These are phyloP conservation scores for Saprolegnia parasitica DNA, from an alignment of 352 stramenopile species.

Conservation along the genomic window DNA sequence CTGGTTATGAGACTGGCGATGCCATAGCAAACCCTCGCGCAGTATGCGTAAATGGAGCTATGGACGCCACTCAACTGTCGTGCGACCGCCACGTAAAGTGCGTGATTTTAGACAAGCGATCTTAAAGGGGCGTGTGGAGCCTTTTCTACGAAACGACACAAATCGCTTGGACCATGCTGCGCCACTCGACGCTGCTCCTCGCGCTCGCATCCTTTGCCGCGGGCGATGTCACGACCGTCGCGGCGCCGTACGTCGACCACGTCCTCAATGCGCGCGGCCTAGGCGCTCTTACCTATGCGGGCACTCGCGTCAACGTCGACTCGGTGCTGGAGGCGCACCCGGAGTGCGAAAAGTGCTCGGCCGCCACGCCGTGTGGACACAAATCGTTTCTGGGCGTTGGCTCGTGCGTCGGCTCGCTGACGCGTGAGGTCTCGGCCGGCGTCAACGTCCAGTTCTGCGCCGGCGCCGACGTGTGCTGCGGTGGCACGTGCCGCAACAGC, in stretches of 20 bases:
- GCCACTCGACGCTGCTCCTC: too few species aligned
- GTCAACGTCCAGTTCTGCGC: conserved; percentile 1
- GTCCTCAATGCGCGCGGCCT: conserved; percentile 24
- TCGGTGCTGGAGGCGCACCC: conserved; percentile 14
- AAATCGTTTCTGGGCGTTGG: neutral
- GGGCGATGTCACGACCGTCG: neutral
- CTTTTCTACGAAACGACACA: neutral
- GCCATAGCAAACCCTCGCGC: too few species aligned
- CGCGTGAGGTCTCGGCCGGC: neutral
- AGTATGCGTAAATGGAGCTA: too few species aligned
- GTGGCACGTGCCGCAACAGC: conserved; percentile 27
- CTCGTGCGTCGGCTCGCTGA: conserved; percentile 8
- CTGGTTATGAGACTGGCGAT: too few species aligned
- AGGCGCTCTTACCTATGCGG: conserved; percentile 15
- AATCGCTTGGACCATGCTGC: neutral
- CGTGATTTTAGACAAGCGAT: neutral
- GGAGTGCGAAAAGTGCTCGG: conserved; percentile 12
- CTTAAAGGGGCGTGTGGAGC: neutral
- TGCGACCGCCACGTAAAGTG: neutral
- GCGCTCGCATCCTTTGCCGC: too few species aligned
- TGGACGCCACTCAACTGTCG: neutral
- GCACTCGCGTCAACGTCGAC: conserved; percentile 16
- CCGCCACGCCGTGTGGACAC: conserved; percentile 11
- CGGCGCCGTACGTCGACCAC: conserved; percentile 5
- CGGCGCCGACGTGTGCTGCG: conserved; percentile 23